Base-by-base conservation (phyloP, 768 basidiomycete species). In the Termitomyces eurrhizus region DNA sequence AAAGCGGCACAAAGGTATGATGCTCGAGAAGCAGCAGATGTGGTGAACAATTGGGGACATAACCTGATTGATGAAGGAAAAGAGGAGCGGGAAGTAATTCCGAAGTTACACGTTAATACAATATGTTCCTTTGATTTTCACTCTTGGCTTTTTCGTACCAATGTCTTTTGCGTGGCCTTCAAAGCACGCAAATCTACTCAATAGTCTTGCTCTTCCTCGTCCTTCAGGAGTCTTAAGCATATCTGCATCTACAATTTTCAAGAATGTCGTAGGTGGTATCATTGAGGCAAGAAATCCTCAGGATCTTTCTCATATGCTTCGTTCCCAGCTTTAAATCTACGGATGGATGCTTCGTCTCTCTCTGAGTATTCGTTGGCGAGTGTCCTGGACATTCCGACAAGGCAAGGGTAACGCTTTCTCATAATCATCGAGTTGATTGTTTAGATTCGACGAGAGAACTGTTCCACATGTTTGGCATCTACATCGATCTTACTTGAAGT, bases 11-110 rank as follows among this genome's bases (percentile, higher is more conserved):
- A 81, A 81, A 2, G 91, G 88, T 3, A 90, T 93, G 92, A 92
- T 52, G 83, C 79, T 41, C 85, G 92, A 52, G 86, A 83, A 58
- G 79, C 80, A 21, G 89, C 83, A 18, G 95, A 98, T 69, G 78
- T 69, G 3, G 78, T 95, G 14, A 97, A 98, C 66, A 86, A 94
- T 69, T 94, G 89, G 69, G 94, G 92, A 3, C 81, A 95, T n/a
- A 80, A 93, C 68, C 92, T 93, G 0, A 90, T 98, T 21, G 95
- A 94, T 11, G 95, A 96, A 72, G 91, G 90, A 11, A 84, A 82
- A 58, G 91, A 95, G 57, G 95, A 98, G 74, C 87, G 83, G 73
- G 91, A 56, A 63, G 83, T 16, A 11, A n/a, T 13, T n/a, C 75
- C 4, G 1, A 18, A 41, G 41, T 33, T 49, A 29, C 32, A n/a